Percentiles rank a stretch among this genome's conserved stretches.
These are phyloP conservation scores for Leishmania arabica DNA, from an alignment of 208 protist species.

Conservation along the genomic window DNA sequence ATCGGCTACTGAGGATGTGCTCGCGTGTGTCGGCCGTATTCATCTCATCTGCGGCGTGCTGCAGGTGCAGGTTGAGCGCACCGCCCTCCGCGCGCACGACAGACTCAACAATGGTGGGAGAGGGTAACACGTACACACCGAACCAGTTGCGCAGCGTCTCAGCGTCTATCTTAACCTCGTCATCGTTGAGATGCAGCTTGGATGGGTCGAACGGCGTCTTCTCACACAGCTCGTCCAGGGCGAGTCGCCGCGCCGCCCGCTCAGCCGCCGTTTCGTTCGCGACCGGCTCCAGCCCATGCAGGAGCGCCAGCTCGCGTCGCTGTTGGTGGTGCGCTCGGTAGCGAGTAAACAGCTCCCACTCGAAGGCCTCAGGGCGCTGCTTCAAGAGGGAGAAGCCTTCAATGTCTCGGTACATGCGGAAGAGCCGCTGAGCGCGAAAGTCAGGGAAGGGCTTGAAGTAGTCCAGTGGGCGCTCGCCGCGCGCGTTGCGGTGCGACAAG, in stretches of 20 bases:
- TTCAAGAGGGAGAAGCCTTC: conserved; percentile 89
- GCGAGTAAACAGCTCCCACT: conserved; percentile 91
- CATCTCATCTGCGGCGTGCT: conserved; percentile 60
- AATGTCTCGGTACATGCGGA: conserved; percentile 83
- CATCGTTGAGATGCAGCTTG: conserved; percentile 46
- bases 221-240: conserved; percentile 86
- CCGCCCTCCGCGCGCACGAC: conserved; percentile 40
- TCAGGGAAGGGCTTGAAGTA: conserved; percentile 90
- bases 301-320: conserved; percentile 76
- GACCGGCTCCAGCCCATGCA: conserved; percentile 85
- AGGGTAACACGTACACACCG: conserved; percentile 85
- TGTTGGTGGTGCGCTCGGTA: conserved; percentile 91
- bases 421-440: conserved; percentile 75
- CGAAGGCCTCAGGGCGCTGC: conserved; percentile 79
- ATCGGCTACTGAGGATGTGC: conserved; percentile 82
- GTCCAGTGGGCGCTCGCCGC: conserved; percentile 83
- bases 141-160: conserved; percentile 88
- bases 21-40: conserved; percentile 76
- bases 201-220: conserved; percentile 74
- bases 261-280: conserved; percentile 85
- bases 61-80: conserved; percentile 56
- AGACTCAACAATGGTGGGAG: conserved; percentile 72
- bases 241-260: conserved; percentile 60
- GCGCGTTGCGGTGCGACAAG: conserved; percentile 78
- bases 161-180: conserved; percentile 62